Base-by-base conservation (phyloP, 1,284 basidiomycete genomes). In the Leccinum fuscescens region DNA sequence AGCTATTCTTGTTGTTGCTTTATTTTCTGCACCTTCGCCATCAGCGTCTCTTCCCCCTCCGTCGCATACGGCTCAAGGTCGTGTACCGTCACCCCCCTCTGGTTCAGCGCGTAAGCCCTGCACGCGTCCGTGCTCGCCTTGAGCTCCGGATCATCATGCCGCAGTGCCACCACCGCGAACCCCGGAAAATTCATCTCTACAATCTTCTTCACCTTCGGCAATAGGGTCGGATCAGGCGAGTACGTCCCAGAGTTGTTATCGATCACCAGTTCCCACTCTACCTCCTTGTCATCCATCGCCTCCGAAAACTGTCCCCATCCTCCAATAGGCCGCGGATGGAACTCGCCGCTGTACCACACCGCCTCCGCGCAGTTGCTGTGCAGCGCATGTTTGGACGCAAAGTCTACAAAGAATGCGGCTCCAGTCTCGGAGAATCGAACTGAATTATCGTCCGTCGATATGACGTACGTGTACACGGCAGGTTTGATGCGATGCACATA, bases 191-290 rank as follows among this genome's bases (percentile, higher is more conserved):
- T 92, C 66, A 81, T 79, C 73, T 88, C 83, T 57, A 90, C 68
- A 17, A 88, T 72, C 62, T 74, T 78, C 70, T 82, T 81, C 62
- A 90, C 69, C 55, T 77, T 69, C 2, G 84, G 82, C 6, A 91
- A 73, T 64, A 89, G 65, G 59, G 64, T 72, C 62, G 80, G 78
- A 69, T 89, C 83, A 3, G 89, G 89, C 17, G 86, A 79, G 68
- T 90, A 90, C 54, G 88, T 91, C 42, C 89, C 89, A 62, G 84
- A 87, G 69, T 90, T 89, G 67, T 91, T 91, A 71, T 91, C 89
- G 66, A 91, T 81, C 56, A 90, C 86, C 48, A 91, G 70, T 72
- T 91, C 87, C 89, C 89, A 91, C 42, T 78, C 67, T 46, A 85
- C 82, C 5, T 78, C 72, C 3, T 78, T 77, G 67, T 90, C 89